A percentile compares a stretch with the other conserved stretches of the same genome.
Evolutionary conservation across 768 basidiomycete species (phyloP).

Genomic region (Russula abietina): DNA sequence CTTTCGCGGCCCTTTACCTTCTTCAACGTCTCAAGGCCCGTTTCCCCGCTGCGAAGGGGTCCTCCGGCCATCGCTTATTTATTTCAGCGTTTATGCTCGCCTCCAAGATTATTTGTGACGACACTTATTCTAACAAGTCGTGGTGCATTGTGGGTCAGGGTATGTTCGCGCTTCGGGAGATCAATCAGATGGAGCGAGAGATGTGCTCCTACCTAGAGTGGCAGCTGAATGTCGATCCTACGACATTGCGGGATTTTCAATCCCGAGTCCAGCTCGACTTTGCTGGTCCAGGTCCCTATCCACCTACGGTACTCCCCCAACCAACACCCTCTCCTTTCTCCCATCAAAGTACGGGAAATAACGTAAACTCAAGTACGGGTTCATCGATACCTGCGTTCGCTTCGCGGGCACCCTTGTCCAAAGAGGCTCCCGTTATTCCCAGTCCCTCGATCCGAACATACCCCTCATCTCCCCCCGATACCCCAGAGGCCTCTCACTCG

Average conservation of each 20-base stretch:
- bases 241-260: constrained; percentile 57
- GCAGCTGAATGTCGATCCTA: constrained; percentile 73
- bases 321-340: constrained; percentile 30
- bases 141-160: constrained; percentile 61
- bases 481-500: constrained; percentile 30
- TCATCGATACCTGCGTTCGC: constrained; percentile 26
- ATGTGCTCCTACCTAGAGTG: constrained; percentile 93
- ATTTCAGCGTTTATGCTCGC: constrained; percentile 93
- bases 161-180: constrained; percentile 69
- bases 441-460: constrained; percentile 18
- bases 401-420: constrained; percentile 18
- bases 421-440: constrained; percentile 24
- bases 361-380: constrained; percentile 19
- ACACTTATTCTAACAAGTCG: constrained; percentile 63
- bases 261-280: constrained; percentile 56
- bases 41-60: constrained; percentile 88
- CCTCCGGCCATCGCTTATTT: constrained; percentile 84
- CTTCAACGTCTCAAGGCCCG: constrained; percentile 82
- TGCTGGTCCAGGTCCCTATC: constrained; percentile 48
- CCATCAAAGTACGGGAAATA: constrained; percentile 17
- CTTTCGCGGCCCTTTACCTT: constrained; percentile 57
- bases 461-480: constrained; percentile 28
- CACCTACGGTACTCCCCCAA: constrained; percentile 54
- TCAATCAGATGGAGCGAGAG: constrained; percentile 96
- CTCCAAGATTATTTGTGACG: constrained; percentile 66